Evolutionary conservation across 371 early-diverging fungal species (phyloP), one percentile per base, ranked within the genome.

Genomic region (Syncephalis plumigaleata): DNA sequence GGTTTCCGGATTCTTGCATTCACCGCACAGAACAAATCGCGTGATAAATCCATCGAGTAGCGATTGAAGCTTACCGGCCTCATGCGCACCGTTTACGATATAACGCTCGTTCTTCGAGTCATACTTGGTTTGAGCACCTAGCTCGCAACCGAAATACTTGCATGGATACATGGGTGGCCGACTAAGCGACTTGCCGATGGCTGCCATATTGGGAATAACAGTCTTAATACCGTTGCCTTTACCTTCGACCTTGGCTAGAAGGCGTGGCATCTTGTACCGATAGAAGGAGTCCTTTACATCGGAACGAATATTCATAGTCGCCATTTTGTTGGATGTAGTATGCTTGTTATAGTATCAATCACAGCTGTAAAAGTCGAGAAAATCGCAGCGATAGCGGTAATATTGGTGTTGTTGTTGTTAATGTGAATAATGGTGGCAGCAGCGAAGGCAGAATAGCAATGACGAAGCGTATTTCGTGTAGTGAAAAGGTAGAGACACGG

Each of bases 161-260:
- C 90, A 81, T 38, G 87, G 79, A 53, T 87, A 88, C 17, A 82
- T 65, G 22, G 95, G 88, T 27, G 95, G 92, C 46, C 99, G 84
- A 54, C 75, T 71, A 27, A 99, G 77, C 36, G 98, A 79, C 49
- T 80, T 81, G 11, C 89, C 85, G 52, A 99, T 84, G 53, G 96
- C 96, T 36, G 83, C 59, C 84, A 99, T 91, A 75, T 99, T 99
- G 42, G 88, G 84, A 54, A 99, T 74, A 39, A 97, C 91, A 20
- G 99, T 99, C 66, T 98, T 98, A 67, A 94, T 96, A 54, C 98
- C 96, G 68, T 98, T 98, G 45, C 97, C 97, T 66, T 84, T 89
- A 52, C 98, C 98, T 69, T 99, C 98, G 51, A 94, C 79, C 75
- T 87, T 94, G 53, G 83, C 66, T 53, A 79, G 67, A 50, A 92